Base-by-base conservation (phyloP, 768 basidiomycete genomes). In the Lepiota brunneoincarnata region DNA sequence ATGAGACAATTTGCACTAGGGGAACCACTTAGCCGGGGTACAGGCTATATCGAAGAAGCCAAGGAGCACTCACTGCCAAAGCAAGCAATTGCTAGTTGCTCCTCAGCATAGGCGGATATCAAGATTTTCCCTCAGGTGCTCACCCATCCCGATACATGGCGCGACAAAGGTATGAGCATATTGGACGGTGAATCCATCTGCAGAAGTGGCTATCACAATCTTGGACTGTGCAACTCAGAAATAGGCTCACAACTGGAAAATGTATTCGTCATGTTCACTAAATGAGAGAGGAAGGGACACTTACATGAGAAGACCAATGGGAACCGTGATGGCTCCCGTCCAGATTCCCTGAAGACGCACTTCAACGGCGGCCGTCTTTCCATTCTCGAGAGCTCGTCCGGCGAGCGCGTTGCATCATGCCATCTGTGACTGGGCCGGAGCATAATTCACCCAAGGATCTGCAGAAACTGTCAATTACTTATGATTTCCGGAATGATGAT, bases 111-210 rank as follows among this genome's bases (percentile, higher is more conserved):
- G 21, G 34, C 1, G 17, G 20, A 11, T 10, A 47, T 24, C n/a
- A 21, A 20, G 17, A 14, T 21, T 17, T 4, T 26, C 47, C 43
- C 7, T 6, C n/a, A 12, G n/a, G 3, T 4, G 65, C 66, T n/a
- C 49, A 71, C 70, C 67, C 70, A 72, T 73, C 17, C 70, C 72
- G 49, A 73, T 69, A 45, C 70, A 73, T 2, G 71, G 71, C 0
- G 71, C 70, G 26, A 72, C 62, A 50, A 70, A 71, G 1, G 65
- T 71, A n/a, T 61, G 66, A 1, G 64, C 56, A 48, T 67, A 71
- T 47, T 68, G 70, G 31, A 73, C 62, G 4, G 70, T 73, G 9
- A 72, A 56, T 0, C 70, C 69, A 63, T 71, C 71, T 72, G 34
- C n/a, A 51, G 14, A 9, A 18, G n/a, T 26, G n/a, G 12, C 14